These are phyloP conservation scores for Populus hybrid DNA, from an alignment of 441 rosid species.

Conservation along the genomic window DNA sequence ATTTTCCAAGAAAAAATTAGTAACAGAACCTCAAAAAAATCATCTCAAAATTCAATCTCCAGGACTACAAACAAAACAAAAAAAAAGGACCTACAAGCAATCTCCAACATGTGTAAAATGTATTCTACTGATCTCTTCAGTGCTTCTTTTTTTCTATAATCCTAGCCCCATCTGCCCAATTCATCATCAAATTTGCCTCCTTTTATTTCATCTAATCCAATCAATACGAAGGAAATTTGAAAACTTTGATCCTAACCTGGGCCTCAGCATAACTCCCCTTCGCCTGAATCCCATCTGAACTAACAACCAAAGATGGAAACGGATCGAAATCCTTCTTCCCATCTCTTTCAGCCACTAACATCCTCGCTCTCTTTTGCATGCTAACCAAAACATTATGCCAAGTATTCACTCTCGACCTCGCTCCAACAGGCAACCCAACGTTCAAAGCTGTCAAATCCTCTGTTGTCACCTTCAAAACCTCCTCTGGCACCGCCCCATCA, in stretches of 20 bases:
- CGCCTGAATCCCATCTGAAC: constrained; percentile 57
- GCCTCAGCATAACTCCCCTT: constrained; percentile 92
- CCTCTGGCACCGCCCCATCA: constrained; percentile 67
- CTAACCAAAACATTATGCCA: constrained; percentile 87
- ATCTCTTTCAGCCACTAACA: constrained; percentile 51
- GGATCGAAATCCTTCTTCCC: constrained; percentile 62
- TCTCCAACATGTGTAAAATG: neutral
- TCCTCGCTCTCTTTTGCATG: constrained; percentile 92
- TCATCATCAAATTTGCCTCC: neutral
- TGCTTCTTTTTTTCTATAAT: neutral
- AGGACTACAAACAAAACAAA: too few species aligned
- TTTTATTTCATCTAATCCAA: neutral
- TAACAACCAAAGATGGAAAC: constrained; percentile 70
- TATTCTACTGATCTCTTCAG: neutral
- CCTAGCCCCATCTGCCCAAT: neutral
- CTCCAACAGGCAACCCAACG: constrained; percentile 54
- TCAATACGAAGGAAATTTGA: neutral
- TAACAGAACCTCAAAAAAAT: too few species aligned
- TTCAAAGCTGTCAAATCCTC: constrained; percentile 72
- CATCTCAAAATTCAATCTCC: too few species aligned
- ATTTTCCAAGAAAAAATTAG: too few species aligned
- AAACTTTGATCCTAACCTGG: constrained; percentile 49
- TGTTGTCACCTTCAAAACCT: constrained; percentile 61
- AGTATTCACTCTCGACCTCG: constrained; percentile 79
- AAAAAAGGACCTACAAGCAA: neutral